A percentile compares a stretch with the other conserved stretches of the same genome.
Evolutionary conservation across 805 yeast genomes (phyloP).

Genomic region (Lipomyces yamadae): DNA sequence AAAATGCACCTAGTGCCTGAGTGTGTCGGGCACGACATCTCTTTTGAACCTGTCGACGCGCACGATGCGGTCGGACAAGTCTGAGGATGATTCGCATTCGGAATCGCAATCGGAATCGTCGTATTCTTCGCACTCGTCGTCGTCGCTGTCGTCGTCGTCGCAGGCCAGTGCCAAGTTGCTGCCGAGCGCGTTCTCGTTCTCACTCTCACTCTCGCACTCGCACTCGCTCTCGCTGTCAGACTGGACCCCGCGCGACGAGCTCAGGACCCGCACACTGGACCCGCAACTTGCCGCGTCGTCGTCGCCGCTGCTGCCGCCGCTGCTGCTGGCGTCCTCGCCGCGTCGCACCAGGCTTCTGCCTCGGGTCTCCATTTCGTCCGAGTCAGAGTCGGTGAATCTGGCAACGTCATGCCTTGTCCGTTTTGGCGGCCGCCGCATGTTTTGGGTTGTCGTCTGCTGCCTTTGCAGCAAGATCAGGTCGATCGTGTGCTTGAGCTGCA

Average conservation of each 20-base stretch:
- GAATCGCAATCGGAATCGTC: neutral
- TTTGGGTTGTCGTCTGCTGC: conserved; percentile 13
- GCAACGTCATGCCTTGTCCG: neutral
- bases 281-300: neutral
- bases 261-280: conserved; percentile 16
- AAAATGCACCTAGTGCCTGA: too few relatives aligned
- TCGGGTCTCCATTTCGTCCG: conserved; percentile 13
- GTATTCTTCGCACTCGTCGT: conserved; percentile 8
- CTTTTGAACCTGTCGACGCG: too few relatives aligned
- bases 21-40: too few relatives aligned
- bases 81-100: neutral
- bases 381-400: conserved; percentile 24
- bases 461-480: neutral
- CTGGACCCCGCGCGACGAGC: conserved; percentile 17
- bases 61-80: conserved; percentile 7
- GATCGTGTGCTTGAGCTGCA: neutral
- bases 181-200: neutral
- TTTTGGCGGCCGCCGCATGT: conserved; percentile 6
- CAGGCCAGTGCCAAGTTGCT: neutral
- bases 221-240: conserved; percentile 15
- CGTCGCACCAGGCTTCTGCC: conserved; percentile 22
- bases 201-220: too few relatives aligned
- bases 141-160: conserved; percentile 8
- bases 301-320: too few relatives aligned
- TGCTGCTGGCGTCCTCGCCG: conserved; percentile 15